These are phyloP conservation scores for Ganoderma leucocontextum DNA, from an alignment of 1,284 basidiomycete species.

Conservation along the genomic window DNA sequence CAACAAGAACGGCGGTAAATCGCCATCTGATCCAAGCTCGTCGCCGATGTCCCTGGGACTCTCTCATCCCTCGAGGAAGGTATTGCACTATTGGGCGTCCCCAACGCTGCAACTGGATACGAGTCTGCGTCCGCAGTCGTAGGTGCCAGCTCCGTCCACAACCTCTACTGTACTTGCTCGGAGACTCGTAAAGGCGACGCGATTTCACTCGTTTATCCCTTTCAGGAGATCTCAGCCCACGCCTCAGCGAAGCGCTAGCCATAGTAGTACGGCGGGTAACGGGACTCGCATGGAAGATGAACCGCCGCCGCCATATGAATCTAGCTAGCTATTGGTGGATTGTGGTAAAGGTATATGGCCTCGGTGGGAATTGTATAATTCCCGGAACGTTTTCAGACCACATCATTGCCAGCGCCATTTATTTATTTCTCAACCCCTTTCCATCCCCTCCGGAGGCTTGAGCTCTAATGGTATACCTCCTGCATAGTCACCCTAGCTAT, in stretches of 20 bases:
- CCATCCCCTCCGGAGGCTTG: too few species aligned
- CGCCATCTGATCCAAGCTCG: not conserved
- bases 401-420: too few species aligned
- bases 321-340: too few species aligned
- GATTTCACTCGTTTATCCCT: not conserved
- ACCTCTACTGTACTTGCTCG: not conserved
- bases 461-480: too few species aligned
- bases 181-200: not conserved
- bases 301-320: not conserved
- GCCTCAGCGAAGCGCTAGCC: not conserved
- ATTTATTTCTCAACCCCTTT: too few species aligned
- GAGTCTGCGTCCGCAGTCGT: not conserved
- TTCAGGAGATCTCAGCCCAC: not conserved
- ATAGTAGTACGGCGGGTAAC: not conserved
- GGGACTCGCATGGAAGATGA: not conserved
- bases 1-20: not conserved
- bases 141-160: not conserved
- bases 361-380: too few species aligned
- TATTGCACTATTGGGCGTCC: not conserved
- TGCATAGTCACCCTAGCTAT: too few species aligned
- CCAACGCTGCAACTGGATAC: not conserved
- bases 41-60: not conserved
- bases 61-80: not conserved
- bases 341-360: too few species aligned
- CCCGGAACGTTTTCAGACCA: too few species aligned